Percentiles rank a stretch among this genome's conserved stretches.
Evolutionary conservation across 2,329 filamentous ascomycete species (phyloP).

Genomic region (Colletotrichum lini): DNA sequence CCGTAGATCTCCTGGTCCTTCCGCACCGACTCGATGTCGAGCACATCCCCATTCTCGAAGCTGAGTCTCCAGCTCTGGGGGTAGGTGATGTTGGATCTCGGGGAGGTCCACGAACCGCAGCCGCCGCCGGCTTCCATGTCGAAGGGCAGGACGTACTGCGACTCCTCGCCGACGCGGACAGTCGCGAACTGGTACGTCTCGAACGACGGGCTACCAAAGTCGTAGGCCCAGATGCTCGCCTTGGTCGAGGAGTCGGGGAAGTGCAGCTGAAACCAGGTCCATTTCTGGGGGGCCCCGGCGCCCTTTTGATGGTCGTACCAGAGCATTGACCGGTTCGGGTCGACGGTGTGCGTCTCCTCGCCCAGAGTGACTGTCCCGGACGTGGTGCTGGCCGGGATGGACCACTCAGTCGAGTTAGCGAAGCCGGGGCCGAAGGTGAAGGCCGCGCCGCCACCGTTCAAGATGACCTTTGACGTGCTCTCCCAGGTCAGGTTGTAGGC

Average conservation of each 20-base stretch:
- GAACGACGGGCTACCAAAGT: not conserved
- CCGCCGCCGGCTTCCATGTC: not conserved
- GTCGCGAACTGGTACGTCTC: conserved; percentile 1
- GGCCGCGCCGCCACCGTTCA: not conserved
- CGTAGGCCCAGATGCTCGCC: conserved; percentile 14
- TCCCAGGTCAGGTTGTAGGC: not conserved
- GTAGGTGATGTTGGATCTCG: not conserved
- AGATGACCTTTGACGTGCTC: conserved; percentile 6
- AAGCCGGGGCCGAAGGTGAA: conserved; percentile 3
- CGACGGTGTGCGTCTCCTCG: conserved; percentile 1
- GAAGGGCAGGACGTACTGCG: not conserved
- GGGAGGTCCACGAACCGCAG: not conserved
- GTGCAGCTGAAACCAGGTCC: conserved; percentile 24
- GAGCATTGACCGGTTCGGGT: conserved; percentile 1
- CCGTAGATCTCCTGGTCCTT: conserved; percentile 21
- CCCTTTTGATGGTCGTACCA: conserved; percentile 15
- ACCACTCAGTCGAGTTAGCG: conserved; percentile 13
- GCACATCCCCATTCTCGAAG: conserved; percentile 7
- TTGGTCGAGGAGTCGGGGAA: conserved; percentile 9
- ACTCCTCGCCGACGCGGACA: not conserved
- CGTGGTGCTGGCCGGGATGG: not conserved
- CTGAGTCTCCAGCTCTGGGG: conserved; percentile 2
- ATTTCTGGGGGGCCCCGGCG: conserved; percentile 11
- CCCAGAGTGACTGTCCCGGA: not conserved
- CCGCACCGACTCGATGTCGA: not conserved